These are phyloP conservation scores for Mycena crocata DNA, from an alignment of 768 basidiomycete genomes.

Conservation along the genomic window DNA sequence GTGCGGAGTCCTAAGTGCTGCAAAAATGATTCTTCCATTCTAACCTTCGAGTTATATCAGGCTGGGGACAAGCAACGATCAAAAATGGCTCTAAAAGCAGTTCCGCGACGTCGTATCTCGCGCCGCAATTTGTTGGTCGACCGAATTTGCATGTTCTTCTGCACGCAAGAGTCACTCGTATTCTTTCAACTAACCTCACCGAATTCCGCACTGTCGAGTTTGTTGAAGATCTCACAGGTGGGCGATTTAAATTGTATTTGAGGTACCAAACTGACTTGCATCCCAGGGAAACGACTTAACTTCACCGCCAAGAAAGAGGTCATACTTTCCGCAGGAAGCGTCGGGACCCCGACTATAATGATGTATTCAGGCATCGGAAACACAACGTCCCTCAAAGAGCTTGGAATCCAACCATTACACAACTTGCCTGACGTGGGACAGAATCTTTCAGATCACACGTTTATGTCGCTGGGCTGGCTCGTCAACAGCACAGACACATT, in stretches of 20 bases:
- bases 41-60: conserved; percentile 4
- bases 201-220: not conserved
- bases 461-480: conserved; percentile 25
- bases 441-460: conserved; percentile 37
- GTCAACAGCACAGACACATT: conserved; percentile 30
- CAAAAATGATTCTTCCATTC: not conserved
- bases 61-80: conserved; percentile 36
- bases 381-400: no score
- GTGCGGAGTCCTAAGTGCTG: no score
- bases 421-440: conserved; percentile 39
- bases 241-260: not conserved
- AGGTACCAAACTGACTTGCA: not conserved
- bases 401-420: not conserved
- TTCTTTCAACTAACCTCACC: conserved; percentile 27
- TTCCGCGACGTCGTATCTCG: conserved; percentile 46
- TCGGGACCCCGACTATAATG: no score
- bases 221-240: conserved; percentile 66
- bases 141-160: conserved; percentile 45
- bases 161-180: conserved; percentile 36
- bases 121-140: conserved; percentile 38
- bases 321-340: no score
- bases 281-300: no score
- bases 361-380: no score
- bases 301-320: no score
- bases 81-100: no score